Percentiles rank a stretch among this genome's conserved stretches.
Conservation (phyloP, 2,329 filamentous ascomycete species). For the Neonectria coccinea region DNA sequence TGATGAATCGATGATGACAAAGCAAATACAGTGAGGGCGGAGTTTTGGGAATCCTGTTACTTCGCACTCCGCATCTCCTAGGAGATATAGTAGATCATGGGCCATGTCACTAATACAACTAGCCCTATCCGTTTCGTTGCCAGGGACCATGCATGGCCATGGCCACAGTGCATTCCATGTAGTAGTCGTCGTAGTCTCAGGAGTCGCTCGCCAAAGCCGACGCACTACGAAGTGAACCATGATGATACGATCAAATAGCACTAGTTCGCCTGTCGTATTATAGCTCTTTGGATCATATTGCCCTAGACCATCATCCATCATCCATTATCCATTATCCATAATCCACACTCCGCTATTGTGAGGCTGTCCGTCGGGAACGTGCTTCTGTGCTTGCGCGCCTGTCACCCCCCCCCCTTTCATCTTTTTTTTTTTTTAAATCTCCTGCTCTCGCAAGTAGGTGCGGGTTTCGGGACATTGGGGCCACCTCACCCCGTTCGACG, state of each 20-base stretch:
- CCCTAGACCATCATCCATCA: background rate
- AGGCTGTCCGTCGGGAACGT: slow-evolving; percentile 3
- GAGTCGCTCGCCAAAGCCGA: background rate
- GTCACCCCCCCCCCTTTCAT: slow-evolving; percentile 2
- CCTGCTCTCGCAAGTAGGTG: background rate
- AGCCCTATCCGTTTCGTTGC: background rate
- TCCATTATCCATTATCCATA: background rate
- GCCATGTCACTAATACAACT: background rate
- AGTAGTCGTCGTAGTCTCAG: background rate
- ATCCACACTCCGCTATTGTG: background rate
- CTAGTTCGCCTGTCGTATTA: slow-evolving; percentile 15
- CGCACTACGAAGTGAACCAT: background rate
- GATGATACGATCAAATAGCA: background rate
- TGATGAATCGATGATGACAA: slow-evolving; percentile 7
- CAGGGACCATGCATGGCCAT: background rate
- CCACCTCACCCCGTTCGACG: background rate
- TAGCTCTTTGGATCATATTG: slow-evolving; percentile 6
- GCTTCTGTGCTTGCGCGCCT: background rate
- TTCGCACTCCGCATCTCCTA: background rate
- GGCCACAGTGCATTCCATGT: background rate
- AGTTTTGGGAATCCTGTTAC: background rate
- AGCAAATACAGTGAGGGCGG: background rate
- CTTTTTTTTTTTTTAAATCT: background rate
- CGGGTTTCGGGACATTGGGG: background rate
- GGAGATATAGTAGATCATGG: background rate